These are phyloP conservation scores for Hanseniaspora clermontiae DNA, from an alignment of 805 yeast species.

Conservation along the genomic window DNA sequence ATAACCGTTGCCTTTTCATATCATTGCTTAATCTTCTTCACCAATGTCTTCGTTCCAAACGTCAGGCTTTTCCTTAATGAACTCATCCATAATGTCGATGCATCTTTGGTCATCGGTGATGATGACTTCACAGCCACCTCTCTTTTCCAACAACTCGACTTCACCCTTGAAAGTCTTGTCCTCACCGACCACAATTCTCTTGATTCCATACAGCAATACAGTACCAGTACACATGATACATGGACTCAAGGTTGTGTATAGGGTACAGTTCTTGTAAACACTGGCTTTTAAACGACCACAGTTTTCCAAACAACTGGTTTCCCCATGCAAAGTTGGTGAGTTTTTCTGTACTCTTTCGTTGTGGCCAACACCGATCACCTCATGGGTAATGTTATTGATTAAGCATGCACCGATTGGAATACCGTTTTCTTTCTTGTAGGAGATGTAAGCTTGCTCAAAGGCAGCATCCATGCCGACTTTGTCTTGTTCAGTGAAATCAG, in stretches of 20 bases:
- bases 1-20: neutral
- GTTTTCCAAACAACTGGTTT: constrained; percentile 74
- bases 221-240: constrained; percentile 96
- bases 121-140: constrained; percentile 58
- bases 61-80: constrained; percentile 63
- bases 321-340: constrained; percentile 83
- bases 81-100: constrained; percentile 59
- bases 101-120: constrained; percentile 49
- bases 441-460: constrained; percentile 53
- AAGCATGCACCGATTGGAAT: constrained; percentile 55
- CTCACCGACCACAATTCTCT: constrained; percentile 81
- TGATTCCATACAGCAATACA: constrained; percentile 73
- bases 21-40: constrained; percentile 16
- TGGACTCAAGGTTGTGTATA: constrained; percentile 87
- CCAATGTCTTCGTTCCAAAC: constrained; percentile 81
- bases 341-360: constrained; percentile 77
- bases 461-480: constrained; percentile 55
- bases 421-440: constrained; percentile 67
- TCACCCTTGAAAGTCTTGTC: constrained; percentile 73
- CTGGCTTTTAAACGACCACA: constrained; percentile 80
- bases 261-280: constrained; percentile 70
- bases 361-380: constrained; percentile 77
- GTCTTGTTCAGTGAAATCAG: constrained; percentile 40
- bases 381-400: constrained; percentile 48
- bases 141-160: constrained; percentile 52